Conservation (phyloP, 371 early-diverging fungal genomes). For the Mortierella sp. region DNA sequence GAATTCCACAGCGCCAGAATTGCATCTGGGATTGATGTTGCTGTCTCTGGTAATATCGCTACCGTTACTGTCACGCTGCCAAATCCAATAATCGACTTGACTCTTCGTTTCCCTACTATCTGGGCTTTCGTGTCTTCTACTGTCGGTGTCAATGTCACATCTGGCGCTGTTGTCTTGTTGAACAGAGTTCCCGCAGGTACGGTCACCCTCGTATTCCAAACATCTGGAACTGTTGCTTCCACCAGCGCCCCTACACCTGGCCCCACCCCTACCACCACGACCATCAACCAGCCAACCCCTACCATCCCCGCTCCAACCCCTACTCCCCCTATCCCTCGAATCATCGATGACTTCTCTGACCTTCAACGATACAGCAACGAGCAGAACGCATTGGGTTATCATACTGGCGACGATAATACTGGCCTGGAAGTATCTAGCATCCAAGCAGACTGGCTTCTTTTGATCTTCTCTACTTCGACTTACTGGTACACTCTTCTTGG, state of each 20-base stretch:
- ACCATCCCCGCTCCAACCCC: background rate
- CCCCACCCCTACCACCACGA: background rate
- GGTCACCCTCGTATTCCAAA: background rate
- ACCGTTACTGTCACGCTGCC: background rate
- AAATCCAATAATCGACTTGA: background rate
- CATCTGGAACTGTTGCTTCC: background rate
- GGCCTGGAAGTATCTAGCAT: background rate
- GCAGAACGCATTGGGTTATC: background rate
- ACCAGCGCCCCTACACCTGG: background rate
- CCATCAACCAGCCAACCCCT: background rate
- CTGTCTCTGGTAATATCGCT: background rate
- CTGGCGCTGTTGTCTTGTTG: background rate
- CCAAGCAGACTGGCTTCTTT: background rate
- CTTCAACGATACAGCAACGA: background rate
- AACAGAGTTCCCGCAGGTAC: background rate
- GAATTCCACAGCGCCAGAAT: background rate
- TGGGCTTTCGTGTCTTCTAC: background rate
- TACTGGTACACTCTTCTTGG: background rate
- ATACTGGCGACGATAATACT: background rate
- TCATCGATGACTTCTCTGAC: background rate
- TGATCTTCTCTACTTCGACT: background rate
- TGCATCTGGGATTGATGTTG: background rate
- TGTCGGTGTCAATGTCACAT: background rate
- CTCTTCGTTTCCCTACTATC: background rate
- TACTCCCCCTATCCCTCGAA: background rate